phyloP scores from a whole-genome alignment of 768 basidiomycete genomes.

The Lentinula aciculospora region DNA sequence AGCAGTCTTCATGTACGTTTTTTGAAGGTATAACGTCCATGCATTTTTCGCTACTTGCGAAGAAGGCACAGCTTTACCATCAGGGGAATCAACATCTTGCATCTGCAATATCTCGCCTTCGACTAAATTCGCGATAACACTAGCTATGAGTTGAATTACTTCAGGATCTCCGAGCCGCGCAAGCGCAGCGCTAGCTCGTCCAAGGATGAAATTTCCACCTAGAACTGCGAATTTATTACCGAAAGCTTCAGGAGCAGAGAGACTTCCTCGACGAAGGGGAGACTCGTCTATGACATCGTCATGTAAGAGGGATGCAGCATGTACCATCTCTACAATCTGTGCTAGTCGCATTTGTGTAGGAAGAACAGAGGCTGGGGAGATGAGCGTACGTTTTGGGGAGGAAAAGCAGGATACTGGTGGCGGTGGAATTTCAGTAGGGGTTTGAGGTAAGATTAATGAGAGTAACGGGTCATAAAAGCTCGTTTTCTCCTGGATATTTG shows the following conservation, averaged over 20 bases:
- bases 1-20: constrained; percentile 93
- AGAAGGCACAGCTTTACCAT: constrained; percentile 12
- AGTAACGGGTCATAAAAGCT: constrained; percentile 45
- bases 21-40: constrained; percentile 84
- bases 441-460: constrained; percentile 28
- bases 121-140: constrained; percentile 83
- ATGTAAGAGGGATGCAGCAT: constrained; percentile 91
- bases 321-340: constrained; percentile 94
- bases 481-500: constrained; percentile 60
- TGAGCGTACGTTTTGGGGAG: constrained; percentile 13
- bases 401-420: constrained; percentile 9
- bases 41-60: constrained; percentile 28
- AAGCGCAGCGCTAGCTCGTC: constrained; percentile 76
- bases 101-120: constrained; percentile 93
- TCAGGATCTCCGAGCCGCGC: constrained; percentile 76
- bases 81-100: constrained; percentile 43
- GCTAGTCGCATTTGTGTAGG: constrained; percentile 90
- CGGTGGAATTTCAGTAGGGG: constrained; percentile 21
- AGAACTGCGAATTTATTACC: constrained; percentile 87
- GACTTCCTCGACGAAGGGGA: constrained; percentile 65
- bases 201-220: constrained; percentile 88
- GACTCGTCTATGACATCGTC: constrained; percentile 94
- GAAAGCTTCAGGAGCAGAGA: constrained; percentile 78
- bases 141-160: constrained; percentile 85
- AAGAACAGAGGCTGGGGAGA: constrained; percentile 36